These are phyloP conservation scores for Seiridium unicorne DNA, from an alignment of 2,329 filamentous ascomycete species.

Conservation along the genomic window DNA sequence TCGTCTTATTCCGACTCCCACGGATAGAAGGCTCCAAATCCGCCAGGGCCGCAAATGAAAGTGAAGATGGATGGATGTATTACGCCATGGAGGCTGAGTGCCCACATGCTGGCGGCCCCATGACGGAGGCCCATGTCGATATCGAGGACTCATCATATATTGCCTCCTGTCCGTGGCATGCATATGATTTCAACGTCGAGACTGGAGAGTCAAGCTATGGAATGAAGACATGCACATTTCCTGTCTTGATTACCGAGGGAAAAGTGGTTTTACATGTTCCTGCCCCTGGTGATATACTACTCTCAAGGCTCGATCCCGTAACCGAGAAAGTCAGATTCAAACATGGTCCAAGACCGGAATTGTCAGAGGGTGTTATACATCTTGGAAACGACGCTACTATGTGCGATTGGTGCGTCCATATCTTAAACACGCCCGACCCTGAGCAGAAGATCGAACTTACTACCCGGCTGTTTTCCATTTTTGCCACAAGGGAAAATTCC, in stretches of 20 bases:
- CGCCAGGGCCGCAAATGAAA: slow-evolving; percentile 26
- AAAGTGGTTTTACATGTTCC: slow-evolving; percentile 32
- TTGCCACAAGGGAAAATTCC: slow-evolving; percentile 35
- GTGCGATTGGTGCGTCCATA: slow-evolving; percentile 46
- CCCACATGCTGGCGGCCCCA: slow-evolving; percentile 43
- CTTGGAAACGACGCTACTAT: slow-evolving; percentile 38
- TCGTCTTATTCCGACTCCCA: slow-evolving; percentile 43
- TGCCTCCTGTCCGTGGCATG: slow-evolving; percentile 46
- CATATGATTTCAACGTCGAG: slow-evolving; percentile 48
- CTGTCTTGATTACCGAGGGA: slow-evolving; percentile 33
- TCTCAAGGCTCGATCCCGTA: slow-evolving; percentile 38
- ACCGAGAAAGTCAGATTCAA: slow-evolving; percentile 45
- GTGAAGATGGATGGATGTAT: slow-evolving; percentile 38
- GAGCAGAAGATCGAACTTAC: slow-evolving; percentile 46
- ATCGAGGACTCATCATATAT: slow-evolving; percentile 47
- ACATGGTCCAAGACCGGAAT: slow-evolving; percentile 23
- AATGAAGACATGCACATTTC: slow-evolving; percentile 44
- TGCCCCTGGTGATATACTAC: slow-evolving; percentile 16
- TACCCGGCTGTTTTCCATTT: slow-evolving; percentile 39
- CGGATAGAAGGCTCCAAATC: slow-evolving; percentile 30
- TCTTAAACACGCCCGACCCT: slow-evolving; percentile 40
- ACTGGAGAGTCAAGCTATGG: slow-evolving; percentile 46
- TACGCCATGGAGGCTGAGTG: slow-evolving; percentile 48
- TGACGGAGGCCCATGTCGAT: slow-evolving; percentile 42
- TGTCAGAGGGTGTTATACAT: slow-evolving; percentile 20